Base-by-base conservation (phyloP, 2,329 filamentous ascomycete species). In the Aureobasidium sp. region DNA sequence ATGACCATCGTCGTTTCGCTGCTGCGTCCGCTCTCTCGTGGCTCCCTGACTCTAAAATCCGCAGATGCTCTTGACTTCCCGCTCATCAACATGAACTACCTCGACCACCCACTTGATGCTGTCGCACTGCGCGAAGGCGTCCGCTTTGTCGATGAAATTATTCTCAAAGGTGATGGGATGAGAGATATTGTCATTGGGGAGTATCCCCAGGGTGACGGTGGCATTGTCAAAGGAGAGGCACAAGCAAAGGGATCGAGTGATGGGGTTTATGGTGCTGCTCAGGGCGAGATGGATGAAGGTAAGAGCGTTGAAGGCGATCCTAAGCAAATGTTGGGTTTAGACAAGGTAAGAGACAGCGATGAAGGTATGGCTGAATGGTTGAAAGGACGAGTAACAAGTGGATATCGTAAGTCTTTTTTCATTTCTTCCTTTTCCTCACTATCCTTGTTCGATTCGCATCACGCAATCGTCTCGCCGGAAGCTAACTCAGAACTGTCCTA, bases 61-160 rank as follows among this genome's bases (percentile, higher is more conserved):
- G 65, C 72, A 12, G 70, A 79, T 59, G 71, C 76, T 0, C 65
- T 75, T 1, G 67, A 71, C 32, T 72, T 77, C 63, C 60, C 65
- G 9, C 69, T 74, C 53, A 77, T 78, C 70, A 78, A 78, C 66
- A 61, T 77, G 24, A 78, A 78, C 66, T 78, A 72, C 67, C 77
- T 79, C 67, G 74, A 70, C 24, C 76, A 79, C 26, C 81, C 82
- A 7, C 70, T 79, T 5, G 79, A 82, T 65, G 75, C 87, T n/a
- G 71, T 86, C 20, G 83, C 80, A 3, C 74, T 87, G 72, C 79
- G 82, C 29, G 82, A 85, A 69, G 83, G 84, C 20, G 76, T 85
- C 24, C 76, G 82, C 17, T 84, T 77, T 69, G 74, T 76, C 8
- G 80, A 85, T 70, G 82, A 87, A 65, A 73, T 87, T n/a, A 66